Evolutionary conservation across 495 filamentous ascomycete species (phyloP), one percentile per base, ranked within the genome.

Genomic region (Stereocaulon alpinum): DNA sequence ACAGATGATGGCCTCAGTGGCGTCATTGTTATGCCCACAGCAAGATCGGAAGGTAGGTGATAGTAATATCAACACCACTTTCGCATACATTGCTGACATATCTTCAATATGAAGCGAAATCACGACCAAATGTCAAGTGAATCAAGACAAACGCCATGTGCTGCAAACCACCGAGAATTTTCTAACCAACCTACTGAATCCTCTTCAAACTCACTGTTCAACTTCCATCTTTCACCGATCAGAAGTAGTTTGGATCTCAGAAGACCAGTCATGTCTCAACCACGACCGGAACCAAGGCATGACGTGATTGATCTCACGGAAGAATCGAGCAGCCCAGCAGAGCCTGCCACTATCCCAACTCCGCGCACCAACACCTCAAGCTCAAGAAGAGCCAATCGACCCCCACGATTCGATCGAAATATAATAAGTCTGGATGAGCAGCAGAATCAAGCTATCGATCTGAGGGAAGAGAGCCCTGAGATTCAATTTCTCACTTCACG

Each of bases 241-340:
- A 41, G 59, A 44, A 58, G 74, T 66, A 74, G 77, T 14, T 67
- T 76, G 40, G 81, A 84, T 49, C 76, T 72, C 32, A 70, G 79
- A 51, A 71, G 75, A 27, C 80, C 80, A 9, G 65, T 72, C 9
- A 69, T 69, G 60, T 70, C 68, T n/a, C 51, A 61, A 32, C 54
- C 60, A 55, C 12, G 52, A 27, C 72, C 69, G 15, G 70, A 73
- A 32, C 56, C 60, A 55, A 17, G 52, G 20, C 72, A 70, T 17
- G 70, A 73, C 30, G 70, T 82, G 6, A 82, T 84, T 20, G 81
- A 84, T 63, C 66, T 84, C 22, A 83, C 81, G 5, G 70, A 74
- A 12, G 79, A 80, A 6, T 66, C 72, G 2, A 77, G 77, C 32
- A 60, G 50, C 24, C 70, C 73, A 3, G 68, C 71, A 32, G 68